These are phyloP conservation scores for Eucalyptus cloeziana DNA, from an alignment of 345 rosid genomes.

Conservation along the genomic window DNA sequence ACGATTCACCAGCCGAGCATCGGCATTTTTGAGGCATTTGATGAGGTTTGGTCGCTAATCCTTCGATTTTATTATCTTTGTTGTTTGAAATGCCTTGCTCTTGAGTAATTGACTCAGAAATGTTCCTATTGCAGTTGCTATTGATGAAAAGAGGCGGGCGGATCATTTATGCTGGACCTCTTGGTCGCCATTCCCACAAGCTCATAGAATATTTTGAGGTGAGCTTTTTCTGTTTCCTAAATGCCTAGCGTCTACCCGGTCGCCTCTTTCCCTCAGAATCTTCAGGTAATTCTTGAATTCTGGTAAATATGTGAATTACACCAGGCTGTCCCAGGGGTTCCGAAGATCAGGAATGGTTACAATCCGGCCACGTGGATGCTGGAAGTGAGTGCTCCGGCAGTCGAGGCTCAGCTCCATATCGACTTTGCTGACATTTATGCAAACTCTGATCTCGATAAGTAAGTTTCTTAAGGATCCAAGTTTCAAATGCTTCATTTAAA, in stretches of 20 bases:
- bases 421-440: background rate
- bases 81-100: background rate
- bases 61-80: background rate
- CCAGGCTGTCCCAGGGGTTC: slow-evolving; percentile 57
- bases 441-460: background rate
- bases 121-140: background rate
- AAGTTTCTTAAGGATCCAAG: background rate
- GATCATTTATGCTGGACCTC: slow-evolving; percentile 1
- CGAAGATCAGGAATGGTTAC: slow-evolving; percentile 44
- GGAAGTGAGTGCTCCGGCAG: slow-evolving; percentile 5
- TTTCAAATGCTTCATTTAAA: background rate
- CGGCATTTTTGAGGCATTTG: slow-evolving; percentile 25
- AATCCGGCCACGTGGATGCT: slow-evolving; percentile 96
- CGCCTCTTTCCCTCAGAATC: background rate
- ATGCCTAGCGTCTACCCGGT: background rate
- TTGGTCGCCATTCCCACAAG: background rate
- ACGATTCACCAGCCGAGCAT: slow-evolving; percentile 32
- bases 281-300: background rate
- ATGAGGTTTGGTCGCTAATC: slow-evolving; percentile 8
- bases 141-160: slow-evolving; percentile 9
- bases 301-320: background rate
- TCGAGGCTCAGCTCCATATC: background rate
- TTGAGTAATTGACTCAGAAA: background rate
- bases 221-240: background rate
- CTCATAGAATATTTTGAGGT: background rate